Evolutionary conservation across 208 protist species (phyloP).

Genomic region (Kentomonas sorsogonicus): DNA sequence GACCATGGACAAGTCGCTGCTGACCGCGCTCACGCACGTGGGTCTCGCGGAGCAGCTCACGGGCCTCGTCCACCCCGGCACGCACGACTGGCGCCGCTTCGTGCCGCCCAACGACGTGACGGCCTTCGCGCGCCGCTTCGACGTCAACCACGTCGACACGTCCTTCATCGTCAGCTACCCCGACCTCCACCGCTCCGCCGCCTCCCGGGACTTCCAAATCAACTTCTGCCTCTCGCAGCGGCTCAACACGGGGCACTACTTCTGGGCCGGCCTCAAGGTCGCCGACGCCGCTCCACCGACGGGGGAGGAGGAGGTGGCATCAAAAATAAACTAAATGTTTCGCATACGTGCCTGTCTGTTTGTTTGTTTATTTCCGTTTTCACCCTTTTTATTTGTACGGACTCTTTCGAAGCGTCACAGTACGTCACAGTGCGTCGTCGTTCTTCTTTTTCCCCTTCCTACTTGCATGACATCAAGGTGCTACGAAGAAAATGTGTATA

Average conservation of each 20-base stretch:
- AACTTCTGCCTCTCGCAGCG: constrained; percentile 51
- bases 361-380: background rate
- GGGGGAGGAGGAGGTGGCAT: too few relatives aligned
- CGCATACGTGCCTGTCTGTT: background rate
- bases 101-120: constrained; percentile 76
- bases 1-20: constrained; percentile 88
- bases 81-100: constrained; percentile 92
- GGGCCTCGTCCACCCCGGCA: constrained; percentile 74
- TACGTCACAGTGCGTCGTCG: too few relatives aligned
- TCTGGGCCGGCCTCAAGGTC: constrained; percentile 68
- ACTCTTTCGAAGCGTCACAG: too few relatives aligned
- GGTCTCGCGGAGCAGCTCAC: constrained; percentile 83
- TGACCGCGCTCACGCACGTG: constrained; percentile 76
- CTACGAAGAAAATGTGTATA: too few relatives aligned
- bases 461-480: background rate
- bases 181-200: constrained; percentile 50
- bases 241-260: constrained; percentile 78
- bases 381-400: background rate
- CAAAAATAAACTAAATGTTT: background rate
- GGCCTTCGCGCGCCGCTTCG: constrained; percentile 28
- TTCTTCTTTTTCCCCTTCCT: background rate
- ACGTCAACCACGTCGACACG: constrained; percentile 57
- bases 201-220: constrained; percentile 53
- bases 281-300: background rate
- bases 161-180: constrained; percentile 69